Percentiles rank a stretch among this genome's conserved stretches.
phyloP scores from a whole-genome alignment of 768 basidiomycete genomes.

The Psilocybe cyanescens region DNA sequence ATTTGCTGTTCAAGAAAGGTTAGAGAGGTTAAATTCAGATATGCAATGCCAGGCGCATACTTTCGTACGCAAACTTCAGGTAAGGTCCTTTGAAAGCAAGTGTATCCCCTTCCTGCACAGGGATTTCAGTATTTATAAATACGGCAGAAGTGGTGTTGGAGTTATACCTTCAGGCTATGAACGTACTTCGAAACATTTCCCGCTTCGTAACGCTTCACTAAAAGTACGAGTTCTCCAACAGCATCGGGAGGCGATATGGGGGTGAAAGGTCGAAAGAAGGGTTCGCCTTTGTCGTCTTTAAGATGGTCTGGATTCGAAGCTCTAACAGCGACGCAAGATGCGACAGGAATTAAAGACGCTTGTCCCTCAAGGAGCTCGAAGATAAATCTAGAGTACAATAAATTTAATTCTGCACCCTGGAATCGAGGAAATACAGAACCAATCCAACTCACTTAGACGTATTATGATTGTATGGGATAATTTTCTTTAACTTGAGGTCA shows the following conservation, averaged over 20 bases:
- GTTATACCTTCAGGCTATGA: constrained; percentile 61
- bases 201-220: constrained; percentile 84
- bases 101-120: constrained; percentile 64
- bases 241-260: constrained; percentile 79
- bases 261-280: constrained; percentile 89
- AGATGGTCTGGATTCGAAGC: constrained; percentile 66
- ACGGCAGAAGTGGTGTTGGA: background rate
- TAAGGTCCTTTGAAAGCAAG: constrained; percentile 90
- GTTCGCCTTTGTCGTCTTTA: constrained; percentile 78
- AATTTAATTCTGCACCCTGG: background rate
- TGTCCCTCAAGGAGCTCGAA: constrained; percentile 83
- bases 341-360: constrained; percentile 74
- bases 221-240: constrained; percentile 73
- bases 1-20: constrained; percentile 51
- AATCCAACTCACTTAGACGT: constrained; percentile 61
- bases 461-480: constrained; percentile 93
- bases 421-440: background rate
- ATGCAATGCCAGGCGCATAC: constrained; percentile 37
- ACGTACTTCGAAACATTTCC: constrained; percentile 87
- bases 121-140: background rate
- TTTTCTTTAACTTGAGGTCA: constrained; percentile 78
- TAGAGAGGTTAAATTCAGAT: background rate
- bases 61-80: constrained; percentile 81
- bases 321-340: constrained; percentile 78
- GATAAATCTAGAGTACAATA: constrained; percentile 56